phyloP scores from a whole-genome alignment of 148 eudicot species.

The Chenopodium album region DNA sequence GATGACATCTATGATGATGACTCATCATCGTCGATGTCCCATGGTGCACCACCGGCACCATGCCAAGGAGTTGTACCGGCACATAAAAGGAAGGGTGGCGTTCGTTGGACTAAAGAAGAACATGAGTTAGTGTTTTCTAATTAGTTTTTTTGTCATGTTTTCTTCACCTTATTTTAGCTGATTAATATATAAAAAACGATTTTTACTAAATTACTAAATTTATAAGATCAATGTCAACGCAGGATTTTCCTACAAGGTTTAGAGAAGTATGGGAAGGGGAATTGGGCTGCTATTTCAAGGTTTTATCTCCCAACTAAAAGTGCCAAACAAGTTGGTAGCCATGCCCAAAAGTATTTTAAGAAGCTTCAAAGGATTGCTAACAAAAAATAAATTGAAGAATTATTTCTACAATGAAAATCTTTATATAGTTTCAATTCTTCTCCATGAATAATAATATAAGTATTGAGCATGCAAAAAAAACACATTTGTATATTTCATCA shows the following conservation, averaged over 20 bases:
- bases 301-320: slow-evolving; percentile 17
- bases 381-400: too few species aligned
- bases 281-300: slow-evolving; percentile 41
- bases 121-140: slow-evolving; percentile 20
- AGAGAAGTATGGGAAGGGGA: slow-evolving; percentile 39
- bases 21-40: background rate
- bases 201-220: too few species aligned
- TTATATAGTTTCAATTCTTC: too few species aligned
- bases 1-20: background rate
- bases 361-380: background rate
- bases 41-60: background rate
- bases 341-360: slow-evolving; percentile 37
- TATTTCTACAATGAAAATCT: too few species aligned
- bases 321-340: slow-evolving; percentile 38
- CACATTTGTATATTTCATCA: too few species aligned
- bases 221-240: slow-evolving; percentile 13
- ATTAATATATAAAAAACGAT: too few species aligned
- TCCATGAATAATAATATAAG: too few species aligned
- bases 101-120: slow-evolving; percentile 19
- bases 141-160: background rate
- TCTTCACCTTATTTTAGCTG: background rate
- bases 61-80: too few species aligned
- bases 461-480: too few species aligned
- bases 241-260: slow-evolving; percentile 34
- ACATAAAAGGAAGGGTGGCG: slow-evolving; percentile 6